phyloP scores from a whole-genome alignment of 108 stramenopile species.

The Nitzschia inconspicua region DNA sequence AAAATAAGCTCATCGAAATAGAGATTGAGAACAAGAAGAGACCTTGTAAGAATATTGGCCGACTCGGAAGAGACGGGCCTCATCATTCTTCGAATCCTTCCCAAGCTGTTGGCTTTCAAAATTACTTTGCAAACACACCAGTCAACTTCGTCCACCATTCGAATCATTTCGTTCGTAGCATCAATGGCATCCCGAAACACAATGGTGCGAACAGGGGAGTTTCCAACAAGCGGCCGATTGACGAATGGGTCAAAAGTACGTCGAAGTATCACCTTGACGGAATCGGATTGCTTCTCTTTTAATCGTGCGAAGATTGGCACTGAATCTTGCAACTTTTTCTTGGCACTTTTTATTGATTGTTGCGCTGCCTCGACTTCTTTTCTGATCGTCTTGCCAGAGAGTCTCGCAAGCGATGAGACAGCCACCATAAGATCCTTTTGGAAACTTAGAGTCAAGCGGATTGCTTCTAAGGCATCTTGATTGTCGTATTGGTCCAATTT shows the following conservation, averaged over 20 bases:
- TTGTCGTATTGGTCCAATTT: not conserved
- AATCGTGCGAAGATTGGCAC: not conserved
- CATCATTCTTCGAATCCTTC: slow-evolving; percentile 58
- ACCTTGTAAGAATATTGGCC: slow-evolving; percentile 64
- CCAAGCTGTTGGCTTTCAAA: slow-evolving; percentile 46
- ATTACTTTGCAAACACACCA: slow-evolving; percentile 59
- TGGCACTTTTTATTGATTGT: slow-evolving; percentile 5
- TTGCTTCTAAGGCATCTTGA: slow-evolving; percentile 1
- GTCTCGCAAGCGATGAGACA: slow-evolving; percentile 17
- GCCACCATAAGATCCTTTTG: slow-evolving; percentile 17
- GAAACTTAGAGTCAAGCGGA: slow-evolving; percentile 8
- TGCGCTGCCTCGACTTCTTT: slow-evolving; percentile 17
- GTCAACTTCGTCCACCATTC: slow-evolving; percentile 54
- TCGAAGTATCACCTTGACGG: slow-evolving; percentile 15
- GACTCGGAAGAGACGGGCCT: slow-evolving; percentile 36
- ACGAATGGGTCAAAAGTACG: slow-evolving; percentile 69
- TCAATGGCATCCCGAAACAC: slow-evolving; percentile 27
- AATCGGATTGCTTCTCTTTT: slow-evolving; percentile 9
- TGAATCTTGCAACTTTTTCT: slow-evolving; percentile 12
- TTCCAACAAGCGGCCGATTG: slow-evolving; percentile 67
- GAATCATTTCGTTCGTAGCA: slow-evolving; percentile 32
- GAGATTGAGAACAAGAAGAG: slow-evolving; percentile 72
- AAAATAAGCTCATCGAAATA: slow-evolving; percentile 80
- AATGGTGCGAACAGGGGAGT: slow-evolving; percentile 70
- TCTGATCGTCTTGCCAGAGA: slow-evolving; percentile 14